A percentile compares a stretch with the other conserved stretches of the same genome.
These are phyloP conservation scores for Diplogelasinospora grovesii DNA, from an alignment of 495 filamentous ascomycete genomes.

Conservation along the genomic window DNA sequence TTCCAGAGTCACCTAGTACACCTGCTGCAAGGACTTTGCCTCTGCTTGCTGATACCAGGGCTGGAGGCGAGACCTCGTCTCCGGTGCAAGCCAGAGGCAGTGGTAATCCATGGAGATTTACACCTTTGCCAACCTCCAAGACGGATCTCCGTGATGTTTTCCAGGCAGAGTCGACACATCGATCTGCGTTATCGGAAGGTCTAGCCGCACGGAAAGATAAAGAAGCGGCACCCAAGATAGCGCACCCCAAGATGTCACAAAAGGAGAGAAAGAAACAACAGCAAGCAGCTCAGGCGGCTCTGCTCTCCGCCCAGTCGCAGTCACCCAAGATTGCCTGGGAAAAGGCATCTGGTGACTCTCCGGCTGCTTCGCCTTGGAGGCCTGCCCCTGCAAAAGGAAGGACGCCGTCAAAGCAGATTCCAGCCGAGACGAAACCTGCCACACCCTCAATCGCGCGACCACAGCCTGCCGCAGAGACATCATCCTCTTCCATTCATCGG, in stretches of 20 bases:
- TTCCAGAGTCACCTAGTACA: background rate
- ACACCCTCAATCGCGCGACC: conserved; percentile 38
- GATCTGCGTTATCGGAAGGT: conserved; percentile 68
- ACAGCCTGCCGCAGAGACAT: conserved; percentile 27
- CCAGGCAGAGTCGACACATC: conserved; percentile 58
- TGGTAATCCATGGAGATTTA: conserved; percentile 55
- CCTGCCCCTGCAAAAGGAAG: conserved; percentile 31
- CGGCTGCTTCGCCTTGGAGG: conserved; percentile 68
- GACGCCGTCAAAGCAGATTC: conserved; percentile 24
- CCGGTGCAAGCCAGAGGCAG: conserved; percentile 11
- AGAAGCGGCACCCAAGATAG: conserved; percentile 26
- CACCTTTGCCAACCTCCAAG: conserved; percentile 52
- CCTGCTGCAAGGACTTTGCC: no score
- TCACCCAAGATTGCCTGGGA: conserved; percentile 29
- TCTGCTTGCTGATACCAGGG: background rate
- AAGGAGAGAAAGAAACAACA: conserved; percentile 83
- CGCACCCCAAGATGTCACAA: conserved; percentile 64
- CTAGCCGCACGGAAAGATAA: conserved; percentile 49
- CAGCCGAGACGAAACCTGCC: conserved; percentile 36
- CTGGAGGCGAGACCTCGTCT: background rate
- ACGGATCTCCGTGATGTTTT: conserved; percentile 80
- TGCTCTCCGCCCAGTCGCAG: conserved; percentile 8
- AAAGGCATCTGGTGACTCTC: conserved; percentile 14
- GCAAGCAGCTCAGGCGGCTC: conserved; percentile 34
- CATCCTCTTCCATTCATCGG: conserved; percentile 27